phyloP scores from a whole-genome alignment of 805 yeast species.

The Lipomyces yamadae region DNA sequence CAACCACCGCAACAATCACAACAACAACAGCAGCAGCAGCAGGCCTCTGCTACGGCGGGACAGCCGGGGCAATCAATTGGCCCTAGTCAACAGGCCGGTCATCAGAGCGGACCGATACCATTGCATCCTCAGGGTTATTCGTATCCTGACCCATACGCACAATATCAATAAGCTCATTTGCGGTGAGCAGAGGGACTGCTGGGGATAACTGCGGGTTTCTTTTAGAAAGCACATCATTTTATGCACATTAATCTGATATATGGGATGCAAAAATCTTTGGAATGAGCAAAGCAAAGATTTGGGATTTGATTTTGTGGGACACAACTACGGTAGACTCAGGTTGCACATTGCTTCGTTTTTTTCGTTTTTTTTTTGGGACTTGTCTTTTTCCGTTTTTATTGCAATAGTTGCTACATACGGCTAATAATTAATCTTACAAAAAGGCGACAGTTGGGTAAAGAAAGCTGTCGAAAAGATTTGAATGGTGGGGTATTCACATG shows the following conservation, averaged over 20 bases:
- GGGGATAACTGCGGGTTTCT: not conserved
- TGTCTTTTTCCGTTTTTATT: not conserved
- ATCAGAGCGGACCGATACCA: slow-evolving; percentile 1
- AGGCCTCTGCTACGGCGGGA: slow-evolving; percentile 6
- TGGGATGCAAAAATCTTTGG: not conserved
- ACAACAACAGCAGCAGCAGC: slow-evolving; percentile 18
- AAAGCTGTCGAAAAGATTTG: not conserved
- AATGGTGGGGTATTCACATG: not conserved
- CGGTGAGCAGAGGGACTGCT: not conserved
- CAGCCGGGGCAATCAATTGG: not conserved
- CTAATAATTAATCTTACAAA: not conserved
- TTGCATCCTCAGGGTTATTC: slow-evolving; percentile 9
- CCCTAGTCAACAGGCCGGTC: not conserved
- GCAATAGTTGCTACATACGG: not conserved
- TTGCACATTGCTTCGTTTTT: not conserved
- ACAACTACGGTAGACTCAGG: not conserved
- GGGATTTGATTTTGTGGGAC: slow-evolving; percentile 1
- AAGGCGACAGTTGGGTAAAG: not conserved
- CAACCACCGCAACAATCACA: slow-evolving; percentile 20
- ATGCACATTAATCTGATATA: not conserved
- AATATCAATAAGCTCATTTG: slow-evolving; percentile 2
- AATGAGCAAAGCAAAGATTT: not conserved
- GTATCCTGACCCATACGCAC: slow-evolving; percentile 11
- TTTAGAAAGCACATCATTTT: not conserved
- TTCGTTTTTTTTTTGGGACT: not conserved